phyloP scores from a whole-genome alignment of 2,329 filamentous ascomycete genomes.

The Epichloe sp. region DNA sequence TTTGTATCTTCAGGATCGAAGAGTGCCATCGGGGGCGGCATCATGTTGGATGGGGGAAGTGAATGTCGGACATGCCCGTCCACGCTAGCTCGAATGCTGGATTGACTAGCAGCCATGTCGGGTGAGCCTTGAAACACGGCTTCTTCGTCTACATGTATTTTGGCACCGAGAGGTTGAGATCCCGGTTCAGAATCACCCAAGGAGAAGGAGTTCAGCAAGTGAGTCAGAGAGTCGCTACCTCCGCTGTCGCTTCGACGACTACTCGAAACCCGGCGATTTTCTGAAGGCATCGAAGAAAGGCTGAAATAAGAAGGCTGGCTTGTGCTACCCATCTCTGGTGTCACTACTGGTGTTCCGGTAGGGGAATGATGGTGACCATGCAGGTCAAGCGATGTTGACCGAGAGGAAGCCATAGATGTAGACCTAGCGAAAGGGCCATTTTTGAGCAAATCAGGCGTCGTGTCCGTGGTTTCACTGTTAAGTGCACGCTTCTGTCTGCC shows the following conservation, averaged over 20 bases:
- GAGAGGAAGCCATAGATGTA: slow-evolving; percentile 74
- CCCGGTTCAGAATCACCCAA: slow-evolving; percentile 46
- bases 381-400: slow-evolving; percentile 87
- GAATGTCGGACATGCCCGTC: slow-evolving; percentile 22
- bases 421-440: slow-evolving; percentile 81
- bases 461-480: slow-evolving; percentile 61
- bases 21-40: slow-evolving; percentile 84
- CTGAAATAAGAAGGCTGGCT: slow-evolving; percentile 90
- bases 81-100: slow-evolving; percentile 17
- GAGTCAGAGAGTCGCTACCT: slow-evolving; percentile 71
- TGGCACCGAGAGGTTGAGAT: slow-evolving; percentile 31
- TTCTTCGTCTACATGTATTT: slow-evolving; percentile 60
- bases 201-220: slow-evolving; percentile 71
- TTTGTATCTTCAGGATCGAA: slow-evolving; percentile 93
- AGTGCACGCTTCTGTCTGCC: slow-evolving; percentile 91
- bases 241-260: slow-evolving; percentile 84
- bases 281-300: slow-evolving; percentile 40
- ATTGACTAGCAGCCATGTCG: slow-evolving; percentile 44
- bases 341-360: slow-evolving; percentile 73
- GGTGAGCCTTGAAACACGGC: slow-evolving; percentile 63
- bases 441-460: slow-evolving; percentile 85
- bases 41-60: slow-evolving; percentile 49
- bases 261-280: slow-evolving; percentile 54
- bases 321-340: slow-evolving; percentile 52
- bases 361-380: slow-evolving; percentile 63